Evolutionary conservation across 78 protist genomes (phyloP).

Genomic region (Polysphondylium violaceum): DNA sequence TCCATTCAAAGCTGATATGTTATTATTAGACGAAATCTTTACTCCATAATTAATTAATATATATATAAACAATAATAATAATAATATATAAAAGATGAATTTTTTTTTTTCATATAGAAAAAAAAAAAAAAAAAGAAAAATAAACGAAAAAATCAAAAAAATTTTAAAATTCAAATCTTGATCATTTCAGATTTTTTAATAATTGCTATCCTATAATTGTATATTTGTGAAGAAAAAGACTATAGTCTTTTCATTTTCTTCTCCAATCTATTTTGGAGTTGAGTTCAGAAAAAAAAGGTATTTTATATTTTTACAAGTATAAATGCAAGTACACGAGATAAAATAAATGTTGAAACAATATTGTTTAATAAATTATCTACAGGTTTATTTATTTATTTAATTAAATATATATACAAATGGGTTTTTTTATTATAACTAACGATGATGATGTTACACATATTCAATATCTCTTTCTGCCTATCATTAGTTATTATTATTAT

Average conservation of each 20-base stretch:
- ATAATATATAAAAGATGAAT: background rate
- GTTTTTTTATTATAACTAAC: background rate
- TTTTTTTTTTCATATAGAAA: background rate
- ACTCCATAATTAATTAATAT: background rate
- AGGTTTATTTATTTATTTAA: too few relatives aligned
- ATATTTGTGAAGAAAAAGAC: too few relatives aligned
- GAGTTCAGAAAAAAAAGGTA: too few relatives aligned
- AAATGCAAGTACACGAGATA: too few relatives aligned
- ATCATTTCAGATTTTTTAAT: background rate
- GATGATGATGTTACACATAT: background rate
- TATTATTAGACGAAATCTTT: constrained; percentile 28
- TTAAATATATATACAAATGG: background rate
- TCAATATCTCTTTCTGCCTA: too few relatives aligned
- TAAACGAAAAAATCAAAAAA: background rate
- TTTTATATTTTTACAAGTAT: too few relatives aligned
- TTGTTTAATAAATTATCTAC: too few relatives aligned
- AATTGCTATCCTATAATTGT: background rate
- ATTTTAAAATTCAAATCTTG: background rate
- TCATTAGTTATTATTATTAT: too few relatives aligned
- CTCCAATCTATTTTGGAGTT: too few relatives aligned
- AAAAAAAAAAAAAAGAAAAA: background rate
- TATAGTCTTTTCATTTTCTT: too few relatives aligned
- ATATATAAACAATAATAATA: background rate
- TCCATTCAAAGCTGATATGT: constrained; percentile 26
- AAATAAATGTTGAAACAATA: too few relatives aligned